A percentile compares a stretch with the other conserved stretches of the same genome.
phyloP scores from a whole-genome alignment of 768 basidiomycete species.

The Pholiota microspora region DNA sequence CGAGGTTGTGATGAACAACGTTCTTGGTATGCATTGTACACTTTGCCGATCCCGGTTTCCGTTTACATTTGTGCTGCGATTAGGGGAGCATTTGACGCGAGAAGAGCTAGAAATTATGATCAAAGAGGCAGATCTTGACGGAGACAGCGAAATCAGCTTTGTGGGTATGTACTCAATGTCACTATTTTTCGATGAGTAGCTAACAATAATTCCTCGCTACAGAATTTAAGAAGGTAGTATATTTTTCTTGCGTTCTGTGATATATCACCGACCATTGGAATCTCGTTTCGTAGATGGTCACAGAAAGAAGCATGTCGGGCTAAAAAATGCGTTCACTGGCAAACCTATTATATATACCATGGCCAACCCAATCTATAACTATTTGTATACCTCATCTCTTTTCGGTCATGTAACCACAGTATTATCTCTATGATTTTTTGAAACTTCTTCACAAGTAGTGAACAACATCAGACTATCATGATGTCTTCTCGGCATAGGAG shows the following conservation, averaged over 20 bases:
- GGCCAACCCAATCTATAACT: not conserved
- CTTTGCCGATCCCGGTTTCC: not conserved
- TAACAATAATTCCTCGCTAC: too few species aligned
- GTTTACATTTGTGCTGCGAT: not conserved
- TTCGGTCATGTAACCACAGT: not conserved
- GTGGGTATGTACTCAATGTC: slow-evolving; percentile 42
- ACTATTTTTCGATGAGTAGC: too few species aligned
- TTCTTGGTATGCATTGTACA: slow-evolving; percentile 52
- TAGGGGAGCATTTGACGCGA: slow-evolving; percentile 76
- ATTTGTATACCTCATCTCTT: not conserved
- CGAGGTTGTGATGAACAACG: slow-evolving; percentile 87
- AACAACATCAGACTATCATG: too few species aligned
- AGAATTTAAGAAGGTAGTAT: slow-evolving; percentile 88
- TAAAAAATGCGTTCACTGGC: not conserved
- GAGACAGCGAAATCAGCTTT: slow-evolving; percentile 84
- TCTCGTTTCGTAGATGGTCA: slow-evolving; percentile 2
- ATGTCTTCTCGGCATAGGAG: too few species aligned
- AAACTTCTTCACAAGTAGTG: too few species aligned
- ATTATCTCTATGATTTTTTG: not conserved
- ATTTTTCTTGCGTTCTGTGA: too few species aligned
- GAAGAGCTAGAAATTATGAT: slow-evolving; percentile 89
- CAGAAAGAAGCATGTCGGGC: slow-evolving; percentile 5
- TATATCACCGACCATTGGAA: not conserved
- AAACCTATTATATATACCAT: too few species aligned
- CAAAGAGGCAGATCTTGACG: slow-evolving; percentile 81